Base-by-base conservation (phyloP, 2,329 filamentous ascomycete species). In the Hypoxylon sp. region DNA sequence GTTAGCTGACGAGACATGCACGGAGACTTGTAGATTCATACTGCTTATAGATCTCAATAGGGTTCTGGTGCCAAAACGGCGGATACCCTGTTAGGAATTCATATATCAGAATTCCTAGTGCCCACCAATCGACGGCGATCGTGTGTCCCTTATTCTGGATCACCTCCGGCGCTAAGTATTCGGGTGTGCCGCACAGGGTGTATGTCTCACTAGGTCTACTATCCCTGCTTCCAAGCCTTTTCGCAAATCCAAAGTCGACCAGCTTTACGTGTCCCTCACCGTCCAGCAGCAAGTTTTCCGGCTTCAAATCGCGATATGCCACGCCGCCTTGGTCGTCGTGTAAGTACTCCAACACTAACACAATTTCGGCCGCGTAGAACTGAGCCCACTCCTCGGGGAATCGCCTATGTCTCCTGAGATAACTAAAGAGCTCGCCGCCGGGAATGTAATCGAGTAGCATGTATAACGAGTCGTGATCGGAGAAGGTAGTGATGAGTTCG, bases 101-200 rank as follows among this genome's bases (percentile, higher is more conserved):
- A 76, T 93, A 94, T 62, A 94, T 89, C 59, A 95, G 78, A 69
- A 94, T 93, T 24, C 92, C 92, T 69, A 95, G 82, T 0, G 92
- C 91, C 92, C 92, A 94, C 91, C 91, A 94, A 80, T 94, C 91
- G 34, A 94, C 91, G 13, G 91, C 91, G 2, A 86, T 88, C 2
- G 86, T 89, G 73, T 90, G 88, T 11, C 90, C 91, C 74, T 92
- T 93, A 75, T 92, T 93, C 68, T 92, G 87, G 70, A 94, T 94
- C 43, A 94, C 91, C 79, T 94, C 91, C 4, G 91, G 91, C 1
- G 91, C 91, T 47, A 94, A 87, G 76, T 94, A 94, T 74, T 94
- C 91, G 47, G 91, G 91, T 1, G 91, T 94, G 52, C 91, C 91
- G 77, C 91, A 94, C 26, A 94, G 84, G 2, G 91, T 94, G 72